Evolutionary conservation across 208 protist species (phyloP).

Genomic region (Leishmania gerbilli): DNA sequence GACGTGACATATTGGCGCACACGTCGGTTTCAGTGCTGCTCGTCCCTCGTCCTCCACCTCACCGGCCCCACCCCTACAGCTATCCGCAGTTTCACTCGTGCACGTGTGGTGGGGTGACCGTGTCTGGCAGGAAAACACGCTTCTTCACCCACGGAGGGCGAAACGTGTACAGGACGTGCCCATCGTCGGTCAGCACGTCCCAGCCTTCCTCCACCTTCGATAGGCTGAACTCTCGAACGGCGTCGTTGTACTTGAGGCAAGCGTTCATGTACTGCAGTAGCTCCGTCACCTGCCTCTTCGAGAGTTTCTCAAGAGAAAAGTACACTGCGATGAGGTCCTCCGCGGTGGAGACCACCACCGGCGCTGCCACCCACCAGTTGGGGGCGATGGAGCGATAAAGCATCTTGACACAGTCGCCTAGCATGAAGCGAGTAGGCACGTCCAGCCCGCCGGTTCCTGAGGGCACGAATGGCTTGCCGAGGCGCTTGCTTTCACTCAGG

Average conservation of each 20-base stretch:
- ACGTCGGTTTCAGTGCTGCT: background rate
- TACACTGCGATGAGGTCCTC: slow-evolving; percentile 92
- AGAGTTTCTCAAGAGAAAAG: slow-evolving; percentile 52
- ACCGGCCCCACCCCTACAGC: background rate
- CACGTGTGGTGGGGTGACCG: slow-evolving; percentile 35
- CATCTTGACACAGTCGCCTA: slow-evolving; percentile 78
- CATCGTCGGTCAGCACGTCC: slow-evolving; percentile 85
- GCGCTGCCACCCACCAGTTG: slow-evolving; percentile 76
- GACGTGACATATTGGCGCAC: background rate
- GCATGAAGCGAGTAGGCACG: slow-evolving; percentile 72
- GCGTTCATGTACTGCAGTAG: slow-evolving; percentile 88
- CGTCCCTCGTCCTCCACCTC: background rate
- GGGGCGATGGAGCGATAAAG: slow-evolving; percentile 65
- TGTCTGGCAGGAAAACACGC: slow-evolving; percentile 63
- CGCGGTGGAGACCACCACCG: slow-evolving; percentile 81
- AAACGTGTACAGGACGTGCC: slow-evolving; percentile 86
- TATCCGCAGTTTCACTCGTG: slow-evolving; percentile 13
- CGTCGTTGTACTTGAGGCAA: slow-evolving; percentile 55
- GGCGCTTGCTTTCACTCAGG: slow-evolving; percentile 62
- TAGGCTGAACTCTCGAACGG: slow-evolving; percentile 68
- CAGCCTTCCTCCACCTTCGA: slow-evolving; percentile 82
- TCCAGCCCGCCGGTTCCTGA: slow-evolving; percentile 39
- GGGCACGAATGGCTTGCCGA: slow-evolving; percentile 75
- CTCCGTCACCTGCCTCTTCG: slow-evolving; percentile 39
- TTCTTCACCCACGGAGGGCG: slow-evolving; percentile 86